Evolutionary conservation across 179 eudicot species (phyloP), one percentile per base, ranked within the genome.

Genomic region (Camellia oleifera): DNA sequence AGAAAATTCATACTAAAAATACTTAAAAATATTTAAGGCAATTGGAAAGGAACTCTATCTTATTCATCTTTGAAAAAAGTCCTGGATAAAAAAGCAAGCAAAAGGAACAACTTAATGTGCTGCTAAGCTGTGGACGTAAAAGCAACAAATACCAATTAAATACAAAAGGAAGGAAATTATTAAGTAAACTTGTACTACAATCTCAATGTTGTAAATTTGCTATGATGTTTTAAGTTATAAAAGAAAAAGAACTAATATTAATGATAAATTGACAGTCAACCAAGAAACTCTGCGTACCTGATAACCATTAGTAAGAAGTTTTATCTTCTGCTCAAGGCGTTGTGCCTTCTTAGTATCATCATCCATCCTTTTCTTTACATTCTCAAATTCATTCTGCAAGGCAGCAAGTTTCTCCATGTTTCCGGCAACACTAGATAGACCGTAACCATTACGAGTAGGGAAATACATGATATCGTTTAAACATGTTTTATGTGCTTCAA

Each of bases 281-380:
- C 17, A 68, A 74, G 2, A 76, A 45, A 12, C 44, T 11, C 5
- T 5, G 20, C 74, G 74, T 80, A 95, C 99, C 95, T 97, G 93
- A 81, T 92, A 97, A 64, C 99, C 99, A 80, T 87, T 88, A 5
- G 97, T 97, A 75, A 92, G 91, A 82, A 97, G 87, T 81, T 91
- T 90, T 45, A 94, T 90, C 87, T 93, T 97, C 90, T 92, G 90
- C 83, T 97, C 99, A 75, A 85, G 89, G 64, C 90, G 89, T 69
- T 89, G 91, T 20, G 99, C 99, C 90, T 93, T 97, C 82, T 92
- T 97, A 80, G 90, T 84, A 79, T 94, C 98, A 82, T 97, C 99
- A 79, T 92, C 98, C 95, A 91, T 89, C 85, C 85, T 97, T 84
- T 90, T 90, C 89, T 94, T 97, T 61, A 97, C 97, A 85, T 83